phyloP scores from a whole-genome alignment of 345 rosid genomes.

The Bruguiera gymnorhiza region DNA sequence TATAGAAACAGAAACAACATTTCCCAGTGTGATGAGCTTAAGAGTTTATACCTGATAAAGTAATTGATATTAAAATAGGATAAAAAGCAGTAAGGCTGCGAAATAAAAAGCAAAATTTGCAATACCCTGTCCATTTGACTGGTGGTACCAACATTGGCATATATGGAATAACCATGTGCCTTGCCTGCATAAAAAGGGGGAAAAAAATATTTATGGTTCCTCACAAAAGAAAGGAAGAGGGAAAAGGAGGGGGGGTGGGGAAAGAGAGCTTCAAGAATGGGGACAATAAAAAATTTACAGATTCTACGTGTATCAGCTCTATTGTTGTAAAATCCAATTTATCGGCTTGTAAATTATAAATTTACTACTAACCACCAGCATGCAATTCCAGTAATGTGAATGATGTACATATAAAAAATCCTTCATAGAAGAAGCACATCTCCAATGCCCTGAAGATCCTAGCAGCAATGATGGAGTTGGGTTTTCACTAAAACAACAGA shows the following conservation, averaged over 20 bases:
- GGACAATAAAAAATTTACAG: background rate
- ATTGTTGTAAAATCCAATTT: background rate
- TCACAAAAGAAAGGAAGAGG: background rate
- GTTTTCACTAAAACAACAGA: slow-evolving; percentile 7
- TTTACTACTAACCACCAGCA: background rate
- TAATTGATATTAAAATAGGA: no score
- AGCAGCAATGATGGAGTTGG: background rate
- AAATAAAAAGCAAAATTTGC: no score
- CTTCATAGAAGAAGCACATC: no score
- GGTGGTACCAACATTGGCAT: slow-evolving; percentile 99
- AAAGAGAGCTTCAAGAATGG: background rate
- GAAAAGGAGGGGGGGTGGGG: no score
- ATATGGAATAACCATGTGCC: slow-evolving; percentile 93
- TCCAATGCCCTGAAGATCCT: no score
- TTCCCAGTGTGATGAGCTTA: no score
- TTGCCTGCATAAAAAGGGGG: slow-evolving; percentile 56
- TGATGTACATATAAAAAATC: background rate
- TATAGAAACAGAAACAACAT: no score
- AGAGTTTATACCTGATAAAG: no score
- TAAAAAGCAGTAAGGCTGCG: no score
- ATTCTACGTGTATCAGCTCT: slow-evolving; percentile 4
- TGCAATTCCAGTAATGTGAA: background rate
- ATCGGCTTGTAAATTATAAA: background rate
- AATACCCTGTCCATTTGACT: slow-evolving; percentile 88
- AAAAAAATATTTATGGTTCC: slow-evolving; percentile 14